Conservation (phyloP, 768 basidiomycete genomes). For the Dendrothele bispora region DNA sequence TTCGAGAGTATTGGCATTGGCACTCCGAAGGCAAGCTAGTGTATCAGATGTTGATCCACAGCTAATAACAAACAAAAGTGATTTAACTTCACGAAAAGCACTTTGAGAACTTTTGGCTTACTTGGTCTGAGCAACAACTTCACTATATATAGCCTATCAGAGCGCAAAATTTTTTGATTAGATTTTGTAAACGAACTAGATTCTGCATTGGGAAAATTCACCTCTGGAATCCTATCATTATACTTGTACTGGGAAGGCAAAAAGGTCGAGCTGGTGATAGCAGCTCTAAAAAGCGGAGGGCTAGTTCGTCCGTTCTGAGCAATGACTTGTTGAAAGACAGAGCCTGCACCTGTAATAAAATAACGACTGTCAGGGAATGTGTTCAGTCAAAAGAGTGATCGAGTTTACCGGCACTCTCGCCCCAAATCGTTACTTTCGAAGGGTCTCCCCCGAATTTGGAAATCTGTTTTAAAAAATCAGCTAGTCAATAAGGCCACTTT, state of each 20-base stretch:
- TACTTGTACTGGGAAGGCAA: constrained; percentile 46
- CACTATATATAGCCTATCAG: constrained; percentile 30
- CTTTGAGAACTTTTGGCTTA: constrained; percentile 14
- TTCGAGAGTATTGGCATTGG: constrained; percentile 30
- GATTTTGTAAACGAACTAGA: background rate
- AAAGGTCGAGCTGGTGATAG: constrained; percentile 45
- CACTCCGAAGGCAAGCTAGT: constrained; percentile 39
- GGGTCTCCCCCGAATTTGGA: constrained; percentile 44
- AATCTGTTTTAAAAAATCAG: constrained; percentile 21
- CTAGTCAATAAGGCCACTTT: background rate
- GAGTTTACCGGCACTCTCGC: constrained; percentile 36
- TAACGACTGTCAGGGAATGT: background rate
- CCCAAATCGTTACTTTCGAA: constrained; percentile 40
- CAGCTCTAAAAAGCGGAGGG: constrained; percentile 43
- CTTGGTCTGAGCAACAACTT: constrained; percentile 35
- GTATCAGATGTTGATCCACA: constrained; percentile 33
- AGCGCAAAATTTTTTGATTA: background rate
- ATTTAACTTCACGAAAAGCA: background rate
- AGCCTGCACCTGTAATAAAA: constrained; percentile 36
- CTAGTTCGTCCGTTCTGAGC: constrained; percentile 45
- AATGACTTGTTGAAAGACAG: constrained; percentile 48
- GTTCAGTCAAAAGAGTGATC: background rate
- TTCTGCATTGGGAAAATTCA: constrained; percentile 13
- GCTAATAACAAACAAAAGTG: constrained; percentile 18
- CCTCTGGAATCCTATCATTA: constrained; percentile 41